A percentile compares a stretch with the other conserved stretches of the same genome.
Conservation (phyloP, 495 filamentous ascomycete species). For the Trichoderma erinaceum region DNA sequence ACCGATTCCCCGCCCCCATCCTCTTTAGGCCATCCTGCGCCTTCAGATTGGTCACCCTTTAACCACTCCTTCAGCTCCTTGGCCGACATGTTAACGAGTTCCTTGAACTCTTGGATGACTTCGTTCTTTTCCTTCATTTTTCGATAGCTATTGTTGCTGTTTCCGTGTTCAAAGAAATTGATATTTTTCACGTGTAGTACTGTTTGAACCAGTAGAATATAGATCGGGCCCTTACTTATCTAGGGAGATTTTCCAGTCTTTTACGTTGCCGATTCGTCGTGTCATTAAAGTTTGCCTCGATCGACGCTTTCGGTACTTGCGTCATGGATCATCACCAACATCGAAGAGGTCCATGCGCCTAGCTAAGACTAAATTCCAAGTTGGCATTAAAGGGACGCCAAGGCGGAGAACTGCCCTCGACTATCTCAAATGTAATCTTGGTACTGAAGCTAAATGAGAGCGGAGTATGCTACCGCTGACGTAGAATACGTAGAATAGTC, state of each 20-base stretch:
- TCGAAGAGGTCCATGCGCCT: background rate
- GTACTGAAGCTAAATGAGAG: too few species aligned
- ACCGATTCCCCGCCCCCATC: slow-evolving; percentile 56
- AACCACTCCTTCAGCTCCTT: slow-evolving; percentile 58
- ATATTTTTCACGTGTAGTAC: background rate
- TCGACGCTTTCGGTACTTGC: slow-evolving; percentile 1
- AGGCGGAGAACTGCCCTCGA: too few species aligned
- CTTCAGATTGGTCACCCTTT: slow-evolving; percentile 45
- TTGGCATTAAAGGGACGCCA: too few species aligned
- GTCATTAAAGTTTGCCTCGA: background rate
- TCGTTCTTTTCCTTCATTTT: slow-evolving; percentile 13
- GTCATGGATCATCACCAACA: slow-evolving; percentile 8
- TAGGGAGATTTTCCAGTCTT: background rate
- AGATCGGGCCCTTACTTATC: background rate
- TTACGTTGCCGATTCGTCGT: background rate
- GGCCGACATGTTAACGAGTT: slow-evolving; percentile 61
- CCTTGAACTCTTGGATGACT: slow-evolving; percentile 50
- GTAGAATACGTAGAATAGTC: background rate
- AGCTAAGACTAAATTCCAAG: background rate
- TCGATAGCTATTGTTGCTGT: slow-evolving; percentile 18
- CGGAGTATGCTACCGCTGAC: background rate
- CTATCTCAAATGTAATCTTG: too few species aligned
- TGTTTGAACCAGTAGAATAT: background rate
- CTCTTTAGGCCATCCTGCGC: slow-evolving; percentile 51
- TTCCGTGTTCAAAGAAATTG: background rate